These are phyloP conservation scores for Nannizzia gypsea DNA, from an alignment of 2,329 filamentous ascomycete genomes.

Conservation along the genomic window DNA sequence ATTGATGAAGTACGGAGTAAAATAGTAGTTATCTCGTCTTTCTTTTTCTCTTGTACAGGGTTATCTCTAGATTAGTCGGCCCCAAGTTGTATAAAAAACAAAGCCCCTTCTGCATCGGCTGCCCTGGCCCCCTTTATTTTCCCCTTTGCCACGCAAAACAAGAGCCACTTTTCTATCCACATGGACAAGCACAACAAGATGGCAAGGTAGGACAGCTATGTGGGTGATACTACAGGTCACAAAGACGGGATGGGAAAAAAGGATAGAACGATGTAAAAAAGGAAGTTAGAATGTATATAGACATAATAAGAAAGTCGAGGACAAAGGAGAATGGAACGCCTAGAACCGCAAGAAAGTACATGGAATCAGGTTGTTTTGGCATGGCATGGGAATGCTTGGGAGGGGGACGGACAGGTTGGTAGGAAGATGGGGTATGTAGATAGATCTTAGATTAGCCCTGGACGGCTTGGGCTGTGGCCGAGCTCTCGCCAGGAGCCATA, in stretches of 20 bases:
- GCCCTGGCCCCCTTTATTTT: neutral
- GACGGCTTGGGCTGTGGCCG: slow-evolving; percentile 6
- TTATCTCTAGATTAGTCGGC: slow-evolving; percentile 1
- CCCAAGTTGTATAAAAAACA: neutral
- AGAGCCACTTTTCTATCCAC: neutral
- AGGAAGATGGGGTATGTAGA: neutral
- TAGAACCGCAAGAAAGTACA: slow-evolving; percentile 11
- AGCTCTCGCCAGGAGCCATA: slow-evolving; percentile 54
- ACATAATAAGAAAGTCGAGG: slow-evolving; percentile 15
- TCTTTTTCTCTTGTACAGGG: slow-evolving; percentile 2
- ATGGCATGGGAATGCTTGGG: slow-evolving; percentile 5
- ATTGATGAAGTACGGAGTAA: neutral
- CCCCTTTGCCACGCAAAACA: neutral
- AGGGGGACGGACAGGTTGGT: slow-evolving; percentile 1
- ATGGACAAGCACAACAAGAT: slow-evolving; percentile 2
- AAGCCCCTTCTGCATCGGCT: neutral
- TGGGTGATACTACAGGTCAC: slow-evolving; percentile 3
- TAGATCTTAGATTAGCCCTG: slow-evolving; percentile 4
- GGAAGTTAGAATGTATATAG: slow-evolving; percentile 14
- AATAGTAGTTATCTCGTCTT: neutral
- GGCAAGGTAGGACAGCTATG: neutral
- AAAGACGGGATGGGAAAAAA: neutral
- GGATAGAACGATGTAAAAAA: slow-evolving; percentile 8
- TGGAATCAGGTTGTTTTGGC: slow-evolving; percentile 12
- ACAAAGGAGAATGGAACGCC: slow-evolving; percentile 15